Evolutionary conservation across 352 stramenopile species (phyloP).

Genomic region (Phytophthora colocasiae): DNA sequence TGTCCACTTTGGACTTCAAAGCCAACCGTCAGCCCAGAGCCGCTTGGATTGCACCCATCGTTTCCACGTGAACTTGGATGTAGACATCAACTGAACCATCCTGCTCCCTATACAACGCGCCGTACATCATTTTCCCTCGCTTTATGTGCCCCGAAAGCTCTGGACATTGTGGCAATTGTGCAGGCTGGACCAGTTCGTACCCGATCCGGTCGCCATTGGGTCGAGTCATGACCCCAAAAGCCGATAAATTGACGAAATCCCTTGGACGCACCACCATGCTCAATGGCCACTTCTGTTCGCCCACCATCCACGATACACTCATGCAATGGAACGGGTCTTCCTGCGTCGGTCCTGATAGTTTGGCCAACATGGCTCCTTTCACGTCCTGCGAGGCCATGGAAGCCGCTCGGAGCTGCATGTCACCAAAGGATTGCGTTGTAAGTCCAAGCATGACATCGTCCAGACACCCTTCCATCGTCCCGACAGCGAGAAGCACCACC

Average conservation of each 20-base stretch:
- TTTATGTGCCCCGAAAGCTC: conserved; percentile 16
- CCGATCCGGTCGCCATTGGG: conserved; percentile 42
- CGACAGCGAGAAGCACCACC: conserved; percentile 18
- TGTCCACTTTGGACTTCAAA: background rate
- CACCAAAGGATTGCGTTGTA: conserved; percentile 18
- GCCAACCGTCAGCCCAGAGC: no score
- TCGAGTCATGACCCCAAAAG: conserved; percentile 41
- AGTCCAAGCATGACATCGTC: conserved; percentile 37
- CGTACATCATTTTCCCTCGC: conserved; percentile 32
- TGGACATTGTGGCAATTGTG: conserved; percentile 33
- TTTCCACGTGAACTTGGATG: conserved; percentile 31
- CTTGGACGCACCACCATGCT: conserved; percentile 48
- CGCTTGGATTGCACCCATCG: background rate
- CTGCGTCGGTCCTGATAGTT: conserved; percentile 45
- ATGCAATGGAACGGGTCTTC: conserved; percentile 57
- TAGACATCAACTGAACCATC: conserved; percentile 31
- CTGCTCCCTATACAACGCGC: conserved; percentile 23
- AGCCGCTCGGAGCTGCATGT: conserved; percentile 23
- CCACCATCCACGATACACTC: conserved; percentile 56
- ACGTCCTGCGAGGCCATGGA: conserved; percentile 18
- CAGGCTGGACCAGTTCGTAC: conserved; percentile 60
- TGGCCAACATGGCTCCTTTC: conserved; percentile 50
- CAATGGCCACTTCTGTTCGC: conserved; percentile 40
- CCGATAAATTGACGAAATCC: conserved; percentile 60
- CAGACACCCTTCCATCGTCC: conserved; percentile 19